A percentile compares a stretch with the other conserved stretches of the same genome.
Conservation (phyloP, 352 stramenopile species). For the Blastocystis sp. region DNA sequence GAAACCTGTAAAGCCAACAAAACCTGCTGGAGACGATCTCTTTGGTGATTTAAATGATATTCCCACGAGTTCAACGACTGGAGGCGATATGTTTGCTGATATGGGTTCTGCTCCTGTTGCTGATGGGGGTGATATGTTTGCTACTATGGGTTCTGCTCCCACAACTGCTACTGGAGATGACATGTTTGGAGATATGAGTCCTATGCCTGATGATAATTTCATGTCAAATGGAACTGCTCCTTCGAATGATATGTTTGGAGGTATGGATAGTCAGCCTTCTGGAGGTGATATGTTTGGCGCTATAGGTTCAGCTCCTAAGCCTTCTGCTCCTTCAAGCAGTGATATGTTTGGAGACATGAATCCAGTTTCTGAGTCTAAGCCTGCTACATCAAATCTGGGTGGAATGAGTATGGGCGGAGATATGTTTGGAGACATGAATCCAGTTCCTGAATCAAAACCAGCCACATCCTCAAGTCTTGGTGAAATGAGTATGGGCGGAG, state of each 20-base stretch:
- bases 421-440: slow-evolving; percentile 67
- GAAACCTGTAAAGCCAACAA: neutral
- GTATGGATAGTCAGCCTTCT: slow-evolving; percentile 1
- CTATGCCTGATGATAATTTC: neutral
- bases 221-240: neutral
- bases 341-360: slow-evolving; percentile 67
- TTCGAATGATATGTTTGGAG: slow-evolving; percentile 59
- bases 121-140: neutral
- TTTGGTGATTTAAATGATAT: no score
- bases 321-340: neutral
- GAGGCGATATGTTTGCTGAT: slow-evolving; percentile 54
- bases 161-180: neutral
- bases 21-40: neutral
- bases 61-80: neutral
- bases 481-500: slow-evolving; percentile 14
- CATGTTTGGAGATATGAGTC: slow-evolving; percentile 18
- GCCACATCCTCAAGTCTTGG: neutral
- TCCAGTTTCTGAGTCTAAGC: neutral
- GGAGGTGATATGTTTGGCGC: slow-evolving; percentile 45
- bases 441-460: neutral
- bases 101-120: slow-evolving; percentile 10
- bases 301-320: neutral
- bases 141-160: neutral
- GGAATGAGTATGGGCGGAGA: slow-evolving; percentile 35
- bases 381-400: neutral